Percentiles rank a stretch among this genome's conserved stretches.
Evolutionary conservation across 164 flowering plant genomes (phyloP).

Genomic region (Tinospora cordifolia): DNA sequence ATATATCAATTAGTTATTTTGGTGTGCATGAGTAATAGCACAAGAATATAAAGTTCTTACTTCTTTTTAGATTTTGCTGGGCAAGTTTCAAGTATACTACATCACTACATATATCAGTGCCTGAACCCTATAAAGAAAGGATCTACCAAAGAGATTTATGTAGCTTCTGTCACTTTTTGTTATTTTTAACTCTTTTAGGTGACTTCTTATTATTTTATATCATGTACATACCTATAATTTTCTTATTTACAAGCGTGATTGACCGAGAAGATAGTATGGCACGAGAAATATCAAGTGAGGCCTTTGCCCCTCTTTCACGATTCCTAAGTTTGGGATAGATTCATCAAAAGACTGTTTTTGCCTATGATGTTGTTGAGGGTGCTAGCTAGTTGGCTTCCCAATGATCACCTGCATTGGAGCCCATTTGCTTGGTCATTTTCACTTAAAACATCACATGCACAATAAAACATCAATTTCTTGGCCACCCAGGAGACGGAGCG

Average conservation of each 20-base stretch:
- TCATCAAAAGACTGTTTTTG: constrained; percentile 47
- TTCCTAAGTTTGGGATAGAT: constrained; percentile 55
- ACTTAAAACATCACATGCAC: no score
- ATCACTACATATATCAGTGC: constrained; percentile 58
- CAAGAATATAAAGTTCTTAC: neutral
- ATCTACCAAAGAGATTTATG: constrained; percentile 52
- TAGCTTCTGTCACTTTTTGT: constrained; percentile 76
- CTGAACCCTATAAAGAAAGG: constrained; percentile 61
- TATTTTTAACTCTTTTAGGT: constrained; percentile 7
- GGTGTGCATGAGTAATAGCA: neutral
- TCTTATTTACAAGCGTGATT: constrained; percentile 1
- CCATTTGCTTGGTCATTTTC: no score
- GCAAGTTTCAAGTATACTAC: constrained; percentile 51
- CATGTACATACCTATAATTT: neutral
- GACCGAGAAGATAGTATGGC: constrained; percentile 53
- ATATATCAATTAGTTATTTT: neutral
- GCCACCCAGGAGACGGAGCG: no score
- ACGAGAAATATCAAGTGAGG: constrained; percentile 65
- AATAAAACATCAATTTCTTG: no score
- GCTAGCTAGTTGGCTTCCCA: no score
- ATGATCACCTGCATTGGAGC: no score
- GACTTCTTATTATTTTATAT: neutral
- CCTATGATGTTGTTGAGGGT: constrained; percentile 8
- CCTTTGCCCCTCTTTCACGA: constrained; percentile 43
- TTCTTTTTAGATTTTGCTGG: constrained; percentile 8